Conservation (phyloP, 352 stramenopile genomes). For the Phytophthora constricta region DNA sequence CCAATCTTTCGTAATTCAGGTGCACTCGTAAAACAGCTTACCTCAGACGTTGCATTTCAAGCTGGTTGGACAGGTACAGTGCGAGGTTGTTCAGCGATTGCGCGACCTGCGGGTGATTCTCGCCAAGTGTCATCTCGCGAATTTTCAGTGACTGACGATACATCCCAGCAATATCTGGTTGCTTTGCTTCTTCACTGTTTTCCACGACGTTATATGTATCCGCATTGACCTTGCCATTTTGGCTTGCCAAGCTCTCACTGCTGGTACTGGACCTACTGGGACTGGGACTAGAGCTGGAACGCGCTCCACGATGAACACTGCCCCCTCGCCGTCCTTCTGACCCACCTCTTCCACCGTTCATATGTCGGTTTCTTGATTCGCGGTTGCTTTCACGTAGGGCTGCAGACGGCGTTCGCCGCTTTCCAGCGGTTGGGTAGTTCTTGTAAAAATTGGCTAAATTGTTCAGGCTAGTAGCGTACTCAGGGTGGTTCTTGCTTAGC, state of each 20-base stretch:
- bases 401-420: constrained; percentile 37
- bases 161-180: constrained; percentile 69
- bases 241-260: constrained; percentile 30
- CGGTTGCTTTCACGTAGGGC: constrained; percentile 26
- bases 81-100: constrained; percentile 86
- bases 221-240: neutral
- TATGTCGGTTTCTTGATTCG: constrained; percentile 24
- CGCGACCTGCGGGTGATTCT: constrained; percentile 79
- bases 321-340: constrained; percentile 8
- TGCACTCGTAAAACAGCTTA: constrained; percentile 23
- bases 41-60: constrained; percentile 63
- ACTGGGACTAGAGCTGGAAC: constrained; percentile 28
- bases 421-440: constrained; percentile 53
- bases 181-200: constrained; percentile 22
- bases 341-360: constrained; percentile 22
- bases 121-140: constrained; percentile 65
- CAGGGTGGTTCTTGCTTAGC: constrained; percentile 72
- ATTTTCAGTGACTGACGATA: constrained; percentile 84
- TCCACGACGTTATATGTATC: neutral
- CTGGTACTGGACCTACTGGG: constrained; percentile 44
- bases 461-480: constrained; percentile 86
- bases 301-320: constrained; percentile 13
- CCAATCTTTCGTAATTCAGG: no score
- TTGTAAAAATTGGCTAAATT: constrained; percentile 90
- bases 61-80: constrained; percentile 71